Base-by-base conservation (phyloP, 2,329 filamentous ascomycete genomes). In the Pseudogymnoascus sp. region DNA sequence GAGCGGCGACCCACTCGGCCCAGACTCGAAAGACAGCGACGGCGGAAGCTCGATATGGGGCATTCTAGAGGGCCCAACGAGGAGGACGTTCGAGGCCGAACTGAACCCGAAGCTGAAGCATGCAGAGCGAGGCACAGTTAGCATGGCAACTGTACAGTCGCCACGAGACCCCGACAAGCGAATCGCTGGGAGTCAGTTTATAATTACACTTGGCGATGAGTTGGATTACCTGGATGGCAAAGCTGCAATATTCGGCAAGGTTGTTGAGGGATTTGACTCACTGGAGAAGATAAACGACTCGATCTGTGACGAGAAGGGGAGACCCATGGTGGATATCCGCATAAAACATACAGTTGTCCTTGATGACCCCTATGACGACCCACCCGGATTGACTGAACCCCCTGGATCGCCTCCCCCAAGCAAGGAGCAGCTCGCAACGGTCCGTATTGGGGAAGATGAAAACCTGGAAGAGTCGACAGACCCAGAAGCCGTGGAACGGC, bases 31-130 rank as follows among this genome's bases (percentile, higher is more conserved):
- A 69, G 86, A 92, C 56, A 96, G 93, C 70, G 91, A 98, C 84
- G 93, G 93, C 68, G 93, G 95, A 68, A 89, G 88, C 59, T 96
- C 91, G 46, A 91, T 98, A 79, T 98, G 93, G 93, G 92, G 92
- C 43, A 75, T 91, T 62, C 74, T 96, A 26, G 85, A 90, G 24
- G 87, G 82, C 46, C 80, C 88, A 12, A 80, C 87, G 16, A 87
- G 89, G 71, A 88, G 89, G 70, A 89, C 89, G 2, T 98, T 97
- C 72, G 81, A 85, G 8, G 89, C 92, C n/a, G 85, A 93, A 67
- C 88, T 97, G 70, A 86, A 92, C 69, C 88, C 89, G 5, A 96
- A 93, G 73, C 79, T 96, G 69, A 96, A 95, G 75, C 95, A 99
- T 75, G 78, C 84, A 41, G 91, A 96, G 75, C 87, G 90, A 68